phyloP scores from a whole-genome alignment of 1,139 yeast genomes.

The Hyphopichia khmerensis region DNA sequence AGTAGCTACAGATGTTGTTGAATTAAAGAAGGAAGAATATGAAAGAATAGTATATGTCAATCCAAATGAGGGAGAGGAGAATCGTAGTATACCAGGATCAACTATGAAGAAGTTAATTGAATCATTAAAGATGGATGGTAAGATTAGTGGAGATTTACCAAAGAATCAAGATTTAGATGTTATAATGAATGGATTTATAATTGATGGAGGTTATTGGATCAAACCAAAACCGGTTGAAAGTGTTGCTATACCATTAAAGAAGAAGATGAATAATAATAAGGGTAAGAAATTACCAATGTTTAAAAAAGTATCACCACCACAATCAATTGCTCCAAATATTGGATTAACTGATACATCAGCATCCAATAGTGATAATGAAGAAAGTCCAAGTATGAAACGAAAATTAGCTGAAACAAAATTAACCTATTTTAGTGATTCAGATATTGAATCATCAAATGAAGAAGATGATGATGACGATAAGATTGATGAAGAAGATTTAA shows the following conservation, averaged over 20 bases:
- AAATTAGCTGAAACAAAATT: constrained; percentile 49
- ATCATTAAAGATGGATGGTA: constrained; percentile 48
- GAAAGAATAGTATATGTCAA: constrained; percentile 56
- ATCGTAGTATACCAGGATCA: constrained; percentile 40
- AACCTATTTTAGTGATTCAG: constrained; percentile 51
- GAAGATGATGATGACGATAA: constrained; percentile 41
- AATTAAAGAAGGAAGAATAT: constrained; percentile 42
- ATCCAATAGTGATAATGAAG: constrained; percentile 32
- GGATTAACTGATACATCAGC: constrained; percentile 48
- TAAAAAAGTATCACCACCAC: constrained; percentile 8
- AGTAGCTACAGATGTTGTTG: constrained; percentile 57
- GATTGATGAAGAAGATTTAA: constrained; percentile 45
- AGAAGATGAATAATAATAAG: constrained; percentile 9
- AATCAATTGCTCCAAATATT: constrained; percentile 5
- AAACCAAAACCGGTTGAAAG: constrained; percentile 40
- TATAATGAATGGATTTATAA: constrained; percentile 62
- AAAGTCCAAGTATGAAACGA: constrained; percentile 37
- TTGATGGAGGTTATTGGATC: constrained; percentile 39
- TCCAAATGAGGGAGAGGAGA: constrained; percentile 47
- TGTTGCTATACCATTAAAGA: constrained; percentile 28
- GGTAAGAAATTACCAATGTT: constrained; percentile 10
- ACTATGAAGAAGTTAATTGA: constrained; percentile 43
- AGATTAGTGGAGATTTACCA: constrained; percentile 53
- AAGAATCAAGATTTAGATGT: constrained; percentile 54
- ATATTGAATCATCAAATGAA: constrained; percentile 35